phyloP scores from a whole-genome alignment of 1,139 yeast genomes.

The Kodamaea alishanica region DNA sequence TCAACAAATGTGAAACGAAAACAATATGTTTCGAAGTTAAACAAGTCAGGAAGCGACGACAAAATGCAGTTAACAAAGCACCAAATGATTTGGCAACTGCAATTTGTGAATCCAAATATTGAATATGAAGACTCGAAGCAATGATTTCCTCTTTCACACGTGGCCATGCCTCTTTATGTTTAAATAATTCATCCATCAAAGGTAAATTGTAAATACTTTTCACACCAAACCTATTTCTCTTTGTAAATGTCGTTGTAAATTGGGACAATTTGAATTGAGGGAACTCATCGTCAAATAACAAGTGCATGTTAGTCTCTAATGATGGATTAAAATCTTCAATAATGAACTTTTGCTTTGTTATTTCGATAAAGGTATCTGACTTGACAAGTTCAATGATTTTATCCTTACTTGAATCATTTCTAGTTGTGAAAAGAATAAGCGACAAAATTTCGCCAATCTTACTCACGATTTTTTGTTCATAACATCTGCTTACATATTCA shows the following conservation, averaged over 20 bases:
- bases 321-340: conserved; percentile 20
- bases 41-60: conserved; percentile 35
- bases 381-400: conserved; percentile 45
- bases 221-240: conserved; percentile 49
- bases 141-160: conserved; percentile 49
- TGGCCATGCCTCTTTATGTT: conserved; percentile 47
- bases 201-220: conserved; percentile 57
- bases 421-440: conserved; percentile 60
- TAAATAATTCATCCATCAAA: conserved; percentile 60
- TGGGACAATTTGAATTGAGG: conserved; percentile 46
- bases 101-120: conserved; percentile 64
- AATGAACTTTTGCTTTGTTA: conserved; percentile 29
- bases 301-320: conserved; percentile 43
- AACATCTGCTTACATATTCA: conserved; percentile 43
- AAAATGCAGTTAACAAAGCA: conserved; percentile 65
- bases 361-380: conserved; percentile 31
- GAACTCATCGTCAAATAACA: conserved; percentile 48
- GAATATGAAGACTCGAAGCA: conserved; percentile 60
- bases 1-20: conserved; percentile 49
- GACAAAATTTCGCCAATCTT: conserved; percentile 76
- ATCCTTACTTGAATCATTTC: conserved; percentile 35
- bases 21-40: conserved; percentile 37
- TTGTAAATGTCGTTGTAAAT: conserved; percentile 50
- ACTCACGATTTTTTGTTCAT: conserved; percentile 56
- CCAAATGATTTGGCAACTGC: conserved; percentile 74